phyloP scores from a whole-genome alignment of 139 green algal genomes.

The Tetradesmus obliquus region DNA sequence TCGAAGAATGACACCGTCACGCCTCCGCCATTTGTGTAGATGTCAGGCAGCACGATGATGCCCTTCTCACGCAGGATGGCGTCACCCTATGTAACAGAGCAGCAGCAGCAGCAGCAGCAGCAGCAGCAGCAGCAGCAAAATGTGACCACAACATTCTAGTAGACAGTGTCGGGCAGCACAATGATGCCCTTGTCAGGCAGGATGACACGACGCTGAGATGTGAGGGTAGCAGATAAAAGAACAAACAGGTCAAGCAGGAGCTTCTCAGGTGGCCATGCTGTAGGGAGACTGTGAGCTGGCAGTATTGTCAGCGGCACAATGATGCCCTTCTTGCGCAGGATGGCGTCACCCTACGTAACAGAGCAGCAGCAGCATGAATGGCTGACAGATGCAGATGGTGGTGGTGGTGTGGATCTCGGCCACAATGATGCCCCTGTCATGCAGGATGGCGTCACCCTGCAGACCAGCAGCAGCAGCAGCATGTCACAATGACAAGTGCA shows the following conservation, averaged over 20 bases:
- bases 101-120: background rate
- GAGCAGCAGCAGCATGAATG: background rate
- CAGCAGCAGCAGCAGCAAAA: conserved; percentile 4
- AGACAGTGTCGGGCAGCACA: conserved; percentile 79
- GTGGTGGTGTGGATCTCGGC: conserved; percentile 73
- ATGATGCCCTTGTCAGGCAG: conserved; percentile 72
- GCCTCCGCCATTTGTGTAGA: conserved; percentile 77
- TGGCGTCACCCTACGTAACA: conserved; percentile 56
- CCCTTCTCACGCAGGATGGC: conserved; percentile 72
- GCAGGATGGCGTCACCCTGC: conserved; percentile 71
- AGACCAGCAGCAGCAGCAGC: no score
- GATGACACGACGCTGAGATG: conserved; percentile 75
- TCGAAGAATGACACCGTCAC: conserved; percentile 71
- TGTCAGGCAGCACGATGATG: conserved; percentile 77
- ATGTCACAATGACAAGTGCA: no score
- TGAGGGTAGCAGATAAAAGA: background rate
- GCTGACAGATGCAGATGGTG: background rate
- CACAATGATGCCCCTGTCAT: conserved; percentile 66
- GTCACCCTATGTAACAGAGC: conserved; percentile 64
- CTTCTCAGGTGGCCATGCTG: no score
- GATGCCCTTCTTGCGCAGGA: conserved; percentile 73
- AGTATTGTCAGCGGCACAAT: no score
- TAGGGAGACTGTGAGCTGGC: no score
- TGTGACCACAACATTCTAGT: background rate
- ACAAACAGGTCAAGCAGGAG: no score